These are phyloP conservation scores for Peltaster fructicola DNA, from an alignment of 2,329 filamentous ascomycete species.

Conservation along the genomic window DNA sequence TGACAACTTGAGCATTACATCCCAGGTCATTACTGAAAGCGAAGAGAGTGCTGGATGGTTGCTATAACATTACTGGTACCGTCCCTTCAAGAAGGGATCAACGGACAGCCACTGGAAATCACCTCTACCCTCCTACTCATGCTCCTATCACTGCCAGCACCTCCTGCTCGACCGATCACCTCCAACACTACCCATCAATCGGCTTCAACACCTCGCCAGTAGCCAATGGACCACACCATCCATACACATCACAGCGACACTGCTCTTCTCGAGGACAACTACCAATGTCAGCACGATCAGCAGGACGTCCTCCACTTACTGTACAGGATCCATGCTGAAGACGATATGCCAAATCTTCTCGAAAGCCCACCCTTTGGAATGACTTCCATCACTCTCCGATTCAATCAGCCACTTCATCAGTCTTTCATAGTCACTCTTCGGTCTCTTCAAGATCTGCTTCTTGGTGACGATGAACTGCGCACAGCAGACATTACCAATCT, in stretches of 20 bases:
- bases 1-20: too few relatives aligned
- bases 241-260: constrained; percentile 1
- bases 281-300: not conserved
- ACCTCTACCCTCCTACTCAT: too few relatives aligned
- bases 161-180: too few relatives aligned
- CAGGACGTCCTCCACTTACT: not conserved
- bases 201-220: not conserved
- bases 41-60: too few relatives aligned
- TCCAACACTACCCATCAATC: too few relatives aligned
- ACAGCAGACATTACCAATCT: not conserved
- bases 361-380: not conserved
- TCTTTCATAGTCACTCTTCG: not conserved
- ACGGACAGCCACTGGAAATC: too few relatives aligned
- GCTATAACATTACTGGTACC: too few relatives aligned
- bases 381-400: not conserved
- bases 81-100: too few relatives aligned
- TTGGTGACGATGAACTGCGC: not conserved
- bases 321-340: not conserved
- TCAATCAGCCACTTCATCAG: constrained; percentile 1
- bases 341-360: constrained; percentile 1
- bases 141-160: too few relatives aligned
- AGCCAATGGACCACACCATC: constrained; percentile 1
- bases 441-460: not conserved
- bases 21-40: too few relatives aligned
- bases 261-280: not conserved